Base-by-base conservation (phyloP, 495 filamentous ascomycete genomes). In the Neurospora terricola region DNA sequence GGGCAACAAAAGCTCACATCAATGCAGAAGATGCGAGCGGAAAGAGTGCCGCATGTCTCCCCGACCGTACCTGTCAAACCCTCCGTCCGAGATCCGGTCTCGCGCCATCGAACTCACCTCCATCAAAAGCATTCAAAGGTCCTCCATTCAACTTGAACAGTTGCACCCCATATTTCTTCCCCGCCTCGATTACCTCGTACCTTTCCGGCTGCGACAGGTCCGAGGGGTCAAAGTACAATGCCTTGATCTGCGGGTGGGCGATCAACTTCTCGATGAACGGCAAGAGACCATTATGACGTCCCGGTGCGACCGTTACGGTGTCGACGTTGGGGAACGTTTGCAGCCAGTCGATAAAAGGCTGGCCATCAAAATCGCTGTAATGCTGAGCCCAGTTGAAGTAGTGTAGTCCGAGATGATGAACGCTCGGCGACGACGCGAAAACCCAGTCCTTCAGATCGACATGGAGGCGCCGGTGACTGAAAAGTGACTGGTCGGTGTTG, bases 261-360 rank as follows among this genome's bases (percentile, higher is more conserved):
- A 80, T 72, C 34, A 80, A 70, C 62, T 68, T 37, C 70, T 43
- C 11, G 18, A 78, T 59, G 59, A 77, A 73, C 0, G 34, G 8
- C 14, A 30, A 71, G 6, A 68, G 62, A n/a, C 38, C 37, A 2
- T 14, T 11, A 70, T 75, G 71, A 27, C 23, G 6, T 38, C 74
- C 76, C 12, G 78, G 75, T 37, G 73, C 75, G 14, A 73, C 72
- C n/a, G 71, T 45, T 5, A 80, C 72, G 23, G 76, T 78, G 27
- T 75, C 69, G 23, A 78, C 72, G 4, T 70, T 75, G 14, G 77
- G 76, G 45, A 80, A 80, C 36, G 11, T 38, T 2, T 72, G 48
- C 38, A 81, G 59, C 73, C 74, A 80, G 37, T 75, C 73, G 16
- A 79, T 18, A 30, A 81, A 75, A 21, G 78, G 78, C 21, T 74